These are phyloP conservation scores for Cladosporium sp. DNA, from an alignment of 2,329 filamentous ascomycete species.

Conservation along the genomic window DNA sequence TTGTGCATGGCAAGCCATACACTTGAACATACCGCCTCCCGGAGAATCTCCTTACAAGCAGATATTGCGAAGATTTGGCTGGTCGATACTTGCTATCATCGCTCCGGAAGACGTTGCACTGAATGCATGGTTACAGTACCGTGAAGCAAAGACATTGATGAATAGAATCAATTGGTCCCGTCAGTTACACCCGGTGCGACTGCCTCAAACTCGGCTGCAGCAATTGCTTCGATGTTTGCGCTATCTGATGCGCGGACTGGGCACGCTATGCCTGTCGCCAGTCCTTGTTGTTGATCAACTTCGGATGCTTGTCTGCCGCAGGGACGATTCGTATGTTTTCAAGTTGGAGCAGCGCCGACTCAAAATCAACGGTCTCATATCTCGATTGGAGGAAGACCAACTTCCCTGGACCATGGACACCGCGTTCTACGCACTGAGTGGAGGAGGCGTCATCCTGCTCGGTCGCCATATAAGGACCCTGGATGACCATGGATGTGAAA, in stretches of 20 bases:
- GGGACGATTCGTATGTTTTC: neutral
- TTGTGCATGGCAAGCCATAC: conserved; percentile 24
- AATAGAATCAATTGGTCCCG: neutral
- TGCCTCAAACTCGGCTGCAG: neutral
- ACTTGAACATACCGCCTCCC: conserved; percentile 22
- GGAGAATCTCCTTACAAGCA: conserved; percentile 15
- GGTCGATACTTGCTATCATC: conserved; percentile 20
- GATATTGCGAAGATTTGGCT: conserved; percentile 14
- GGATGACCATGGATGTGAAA: rapidly evolving
- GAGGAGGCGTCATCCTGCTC: neutral
- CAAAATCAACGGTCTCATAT: neutral
- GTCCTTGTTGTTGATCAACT: neutral
- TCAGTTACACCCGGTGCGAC: neutral
- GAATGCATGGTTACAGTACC: conserved; percentile 14
- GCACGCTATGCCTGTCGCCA: neutral
- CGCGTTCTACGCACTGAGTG: conserved; percentile 3
- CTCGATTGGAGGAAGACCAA: neutral
- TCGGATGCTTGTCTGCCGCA: neutral
- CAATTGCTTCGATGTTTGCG: too few relatives aligned
- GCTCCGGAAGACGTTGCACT: conserved; percentile 20
- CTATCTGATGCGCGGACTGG: neutral
- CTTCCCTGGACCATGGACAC: conserved; percentile 1
- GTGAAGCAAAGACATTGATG: neutral
- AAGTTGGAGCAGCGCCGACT: neutral
- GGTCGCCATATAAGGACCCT: neutral